Evolutionary conservation across 2,329 filamentous ascomycete species (phyloP).

Genomic region (Phaeosphaeriaceae sp.): DNA sequence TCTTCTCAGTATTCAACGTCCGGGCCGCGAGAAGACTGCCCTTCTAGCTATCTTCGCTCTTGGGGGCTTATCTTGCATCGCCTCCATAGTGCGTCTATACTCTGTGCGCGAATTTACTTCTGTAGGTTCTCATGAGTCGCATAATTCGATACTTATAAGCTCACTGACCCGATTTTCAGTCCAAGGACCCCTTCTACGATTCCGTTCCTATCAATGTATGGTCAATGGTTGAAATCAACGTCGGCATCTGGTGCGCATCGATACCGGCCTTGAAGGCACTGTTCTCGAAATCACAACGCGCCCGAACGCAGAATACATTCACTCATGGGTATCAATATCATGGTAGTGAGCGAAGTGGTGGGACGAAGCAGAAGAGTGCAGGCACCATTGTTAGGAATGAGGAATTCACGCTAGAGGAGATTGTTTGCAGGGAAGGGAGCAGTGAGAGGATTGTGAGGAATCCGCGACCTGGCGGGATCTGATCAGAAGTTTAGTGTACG

Average conservation of each 20-base stretch:
- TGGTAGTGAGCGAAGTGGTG: conserved; percentile 25
- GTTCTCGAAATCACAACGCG: conserved; percentile 15
- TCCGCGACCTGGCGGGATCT: not conserved
- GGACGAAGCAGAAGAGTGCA: conserved; percentile 4
- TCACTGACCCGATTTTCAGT: not conserved
- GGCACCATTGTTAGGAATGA: conserved; percentile 5
- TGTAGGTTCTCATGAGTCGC: conserved; percentile 27
- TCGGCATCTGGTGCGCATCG: conserved; percentile 86
- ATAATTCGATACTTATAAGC: too few relatives aligned
- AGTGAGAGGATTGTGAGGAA: not conserved
- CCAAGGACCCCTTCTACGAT: conserved; percentile 67
- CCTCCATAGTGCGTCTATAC: conserved; percentile 71
- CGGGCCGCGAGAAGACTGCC: conserved; percentile 82
- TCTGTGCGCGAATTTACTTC: conserved; percentile 47
- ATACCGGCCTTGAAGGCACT: conserved; percentile 88
- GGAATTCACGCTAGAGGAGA: conserved; percentile 4
- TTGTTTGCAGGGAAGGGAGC: not conserved
- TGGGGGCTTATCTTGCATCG: conserved; percentile 86
- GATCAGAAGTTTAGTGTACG: not conserved
- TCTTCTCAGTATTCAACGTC: conserved; percentile 81
- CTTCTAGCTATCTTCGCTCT: conserved; percentile 83
- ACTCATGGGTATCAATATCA: conserved; percentile 26
- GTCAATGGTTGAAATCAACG: conserved; percentile 87
- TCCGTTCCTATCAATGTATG: conserved; percentile 86
- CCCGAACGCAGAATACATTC: conserved; percentile 8